Base-by-base conservation (phyloP, 1,139 yeast species). In the Geotrichum europaeum region DNA sequence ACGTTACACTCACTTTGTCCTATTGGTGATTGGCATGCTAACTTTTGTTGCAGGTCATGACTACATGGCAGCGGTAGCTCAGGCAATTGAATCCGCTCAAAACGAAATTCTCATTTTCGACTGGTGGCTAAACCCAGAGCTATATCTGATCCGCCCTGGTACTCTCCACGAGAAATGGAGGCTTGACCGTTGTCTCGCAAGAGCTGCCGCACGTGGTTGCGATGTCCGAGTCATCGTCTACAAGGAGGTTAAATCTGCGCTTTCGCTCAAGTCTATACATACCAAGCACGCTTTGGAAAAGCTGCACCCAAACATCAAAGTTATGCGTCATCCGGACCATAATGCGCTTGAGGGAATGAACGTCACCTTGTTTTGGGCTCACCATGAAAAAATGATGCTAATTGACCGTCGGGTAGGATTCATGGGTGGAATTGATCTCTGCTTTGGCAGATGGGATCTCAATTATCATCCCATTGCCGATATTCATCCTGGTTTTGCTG, bases 111-210 rank as follows among this genome's bases (percentile, higher is more conserved):
- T 81, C 66, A 81, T 84, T 56, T 86, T 84, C 68, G 87, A 84
- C 68, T 84, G 87, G 87, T 84, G 87, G 87, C 71, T 84, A 15
- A 78, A 84, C 1, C 87, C 87, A 0, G 87, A 84, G 66, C 66
- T 84, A 13, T 84, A 83, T 64, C 73, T 84, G 66, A 76, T 87
- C 65, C 73, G 87, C 63, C 87, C 87, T 0, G 86, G 86, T 0
- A 81, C 82, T 68, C 86, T 86, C 15, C 83, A 83, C 64, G 87
- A 84, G 66, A 84, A 83, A 65, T 84, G 84, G 81, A 76, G 87
- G 71, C 72, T 84, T 55, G 87, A 84, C 68, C 73, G 87, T 68
- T 68, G 83, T 7, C 73, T 84, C 60, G 84, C 82, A 67, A 73
- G 86, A 62, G 84, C 84, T 62, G 87, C 87, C 0, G 79, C 78